Conservation (phyloP, 331 rosid species). For the Pyrus hybrid region DNA sequence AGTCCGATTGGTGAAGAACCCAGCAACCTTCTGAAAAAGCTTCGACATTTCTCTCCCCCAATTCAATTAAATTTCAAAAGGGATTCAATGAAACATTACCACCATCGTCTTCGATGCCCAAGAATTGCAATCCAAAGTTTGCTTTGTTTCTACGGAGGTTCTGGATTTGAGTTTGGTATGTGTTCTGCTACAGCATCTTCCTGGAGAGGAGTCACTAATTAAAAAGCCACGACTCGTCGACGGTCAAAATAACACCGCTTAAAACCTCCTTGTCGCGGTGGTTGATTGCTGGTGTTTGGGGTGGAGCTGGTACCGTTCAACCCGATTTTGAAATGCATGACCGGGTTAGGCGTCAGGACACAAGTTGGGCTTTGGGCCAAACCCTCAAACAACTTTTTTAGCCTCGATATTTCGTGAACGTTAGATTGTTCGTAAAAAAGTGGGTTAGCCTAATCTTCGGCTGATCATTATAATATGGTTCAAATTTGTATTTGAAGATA, state of each 20-base stretch:
- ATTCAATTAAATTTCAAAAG: not conserved
- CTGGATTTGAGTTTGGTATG: not conserved
- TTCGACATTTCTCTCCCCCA: slow-evolving; percentile 49
- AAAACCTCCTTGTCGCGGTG: not conserved
- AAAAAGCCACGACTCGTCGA: too few species aligned
- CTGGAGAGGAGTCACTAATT: not conserved
- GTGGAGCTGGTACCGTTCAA: not conserved
- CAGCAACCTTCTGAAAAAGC: slow-evolving; percentile 46
- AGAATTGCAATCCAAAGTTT: not conserved
- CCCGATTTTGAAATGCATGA: not conserved
- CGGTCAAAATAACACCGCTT: not conserved
- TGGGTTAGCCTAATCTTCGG: too few species aligned
- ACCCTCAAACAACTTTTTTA: too few species aligned
- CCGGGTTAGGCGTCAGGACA: not conserved
- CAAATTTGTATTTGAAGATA: fast-evolving
- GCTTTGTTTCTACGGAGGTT: not conserved
- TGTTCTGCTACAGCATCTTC: not conserved
- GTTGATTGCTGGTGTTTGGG: not conserved
- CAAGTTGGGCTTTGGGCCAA: not conserved
- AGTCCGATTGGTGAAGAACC: slow-evolving; percentile 41
- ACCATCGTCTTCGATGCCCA: not conserved
- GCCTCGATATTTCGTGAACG: too few species aligned
- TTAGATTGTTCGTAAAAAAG: too few species aligned
- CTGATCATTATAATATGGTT: fast-evolving
- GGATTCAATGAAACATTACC: not conserved